These are phyloP conservation scores for Laburnicola sp. DNA, from an alignment of 2,329 filamentous ascomycete genomes.

Conservation along the genomic window DNA sequence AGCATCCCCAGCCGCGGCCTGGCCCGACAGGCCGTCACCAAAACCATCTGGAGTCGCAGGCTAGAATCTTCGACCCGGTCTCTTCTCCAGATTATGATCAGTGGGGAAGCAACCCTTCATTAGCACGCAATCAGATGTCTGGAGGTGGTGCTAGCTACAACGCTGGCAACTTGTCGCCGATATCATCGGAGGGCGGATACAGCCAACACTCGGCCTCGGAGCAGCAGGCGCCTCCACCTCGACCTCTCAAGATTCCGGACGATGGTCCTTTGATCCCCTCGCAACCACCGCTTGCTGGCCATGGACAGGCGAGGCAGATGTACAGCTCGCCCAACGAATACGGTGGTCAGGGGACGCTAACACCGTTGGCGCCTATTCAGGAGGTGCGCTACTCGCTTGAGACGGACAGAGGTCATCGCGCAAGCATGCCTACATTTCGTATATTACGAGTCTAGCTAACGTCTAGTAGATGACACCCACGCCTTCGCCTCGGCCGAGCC, in stretches of 20 bases:
- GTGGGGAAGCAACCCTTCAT: slow-evolving; percentile 53
- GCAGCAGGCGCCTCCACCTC: slow-evolving; percentile 49
- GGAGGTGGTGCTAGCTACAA: slow-evolving; percentile 35
- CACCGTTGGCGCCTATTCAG: slow-evolving; percentile 54
- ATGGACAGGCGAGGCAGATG: slow-evolving; percentile 45
- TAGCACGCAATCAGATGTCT: slow-evolving; percentile 46
- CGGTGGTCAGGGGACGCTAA: slow-evolving; percentile 42
- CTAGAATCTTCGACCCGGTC: slow-evolving; percentile 63
- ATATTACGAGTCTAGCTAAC: slow-evolving; percentile 12
- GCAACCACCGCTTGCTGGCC: slow-evolving; percentile 45
- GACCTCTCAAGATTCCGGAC: slow-evolving; percentile 59
- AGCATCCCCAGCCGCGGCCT: slow-evolving; percentile 76
- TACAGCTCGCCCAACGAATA: slow-evolving; percentile 44
- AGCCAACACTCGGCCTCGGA: slow-evolving; percentile 45
- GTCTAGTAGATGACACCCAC: slow-evolving; percentile 35
- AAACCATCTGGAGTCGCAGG: slow-evolving; percentile 72
- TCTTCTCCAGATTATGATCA: slow-evolving; percentile 49
- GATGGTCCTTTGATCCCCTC: slow-evolving; percentile 63
- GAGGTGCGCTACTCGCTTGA: slow-evolving; percentile 56
- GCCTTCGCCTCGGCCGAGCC: slow-evolving; percentile 36
- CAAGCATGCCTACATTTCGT: slow-evolving; percentile 16
- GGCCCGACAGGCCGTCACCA: slow-evolving; percentile 76
- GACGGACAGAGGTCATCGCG: slow-evolving; percentile 46
- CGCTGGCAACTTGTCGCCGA: slow-evolving; percentile 42
- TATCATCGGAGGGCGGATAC: slow-evolving; percentile 45